These are phyloP conservation scores for Trichoderma sp. DNA, from an alignment of 2,329 filamentous ascomycete genomes.

Conservation along the genomic window DNA sequence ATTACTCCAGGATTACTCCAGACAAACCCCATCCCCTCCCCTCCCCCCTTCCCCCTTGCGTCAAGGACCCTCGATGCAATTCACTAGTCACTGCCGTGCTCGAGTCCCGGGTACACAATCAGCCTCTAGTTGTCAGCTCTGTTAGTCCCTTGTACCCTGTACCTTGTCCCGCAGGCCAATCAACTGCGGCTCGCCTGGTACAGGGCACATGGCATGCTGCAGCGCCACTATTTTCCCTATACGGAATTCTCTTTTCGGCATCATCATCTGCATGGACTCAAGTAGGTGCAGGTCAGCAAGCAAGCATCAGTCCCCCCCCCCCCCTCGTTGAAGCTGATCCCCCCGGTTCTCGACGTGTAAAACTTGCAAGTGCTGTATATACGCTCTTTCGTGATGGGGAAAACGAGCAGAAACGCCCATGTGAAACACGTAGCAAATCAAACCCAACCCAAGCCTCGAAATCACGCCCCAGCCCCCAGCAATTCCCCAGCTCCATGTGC, in stretches of 20 bases:
- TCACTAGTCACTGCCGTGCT: neutral
- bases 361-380: no score
- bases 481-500: no score
- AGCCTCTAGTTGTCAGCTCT: neutral
- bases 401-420: no score
- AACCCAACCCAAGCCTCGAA: neutral
- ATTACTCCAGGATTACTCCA: neutral
- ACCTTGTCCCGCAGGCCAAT: neutral
- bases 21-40: neutral
- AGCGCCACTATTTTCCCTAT: neutral
- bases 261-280: neutral
- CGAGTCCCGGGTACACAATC: neutral
- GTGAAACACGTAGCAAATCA: neutral
- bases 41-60: neutral
- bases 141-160: neutral
- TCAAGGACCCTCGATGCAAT: neutral
- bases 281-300: neutral
- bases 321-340: no score
- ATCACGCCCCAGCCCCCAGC: no score
- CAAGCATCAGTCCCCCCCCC: neutral
- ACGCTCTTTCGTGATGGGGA: neutral
- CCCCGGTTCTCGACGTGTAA: no score
- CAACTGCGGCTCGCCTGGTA: neutral
- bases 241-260: neutral
- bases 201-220: neutral